Conservation (phyloP, 169 alveolate species). For the Babesia divergens region DNA sequence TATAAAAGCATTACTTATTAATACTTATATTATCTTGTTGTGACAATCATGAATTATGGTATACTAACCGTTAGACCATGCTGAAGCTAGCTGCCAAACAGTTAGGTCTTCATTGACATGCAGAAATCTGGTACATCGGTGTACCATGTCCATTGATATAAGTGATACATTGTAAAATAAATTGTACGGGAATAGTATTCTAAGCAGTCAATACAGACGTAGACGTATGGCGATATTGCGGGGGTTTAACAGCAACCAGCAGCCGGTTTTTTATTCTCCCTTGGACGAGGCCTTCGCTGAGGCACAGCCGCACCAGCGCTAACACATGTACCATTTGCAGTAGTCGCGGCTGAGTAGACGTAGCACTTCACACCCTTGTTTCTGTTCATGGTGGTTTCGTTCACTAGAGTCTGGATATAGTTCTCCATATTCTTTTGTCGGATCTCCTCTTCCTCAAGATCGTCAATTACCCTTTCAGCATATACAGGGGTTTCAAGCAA, state of each 20-base stretch:
- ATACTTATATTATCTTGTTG: no score
- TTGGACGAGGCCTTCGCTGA: constrained; percentile 60
- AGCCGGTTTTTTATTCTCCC: constrained; percentile 5
- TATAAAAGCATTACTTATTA: no score
- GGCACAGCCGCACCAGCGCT: constrained; percentile 85
- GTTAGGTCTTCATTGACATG: no score
- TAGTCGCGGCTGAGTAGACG: constrained; percentile 79
- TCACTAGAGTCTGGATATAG: constrained; percentile 57
- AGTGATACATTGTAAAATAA: no score
- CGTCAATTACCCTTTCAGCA: constrained; percentile 22
- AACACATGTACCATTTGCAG: constrained; percentile 83
- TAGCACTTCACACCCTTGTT: constrained; percentile 76
- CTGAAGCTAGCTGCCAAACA: no score
- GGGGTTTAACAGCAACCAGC: constrained; percentile 47
- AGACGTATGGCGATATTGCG: no score
- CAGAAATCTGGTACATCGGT: no score
- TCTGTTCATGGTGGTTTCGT: constrained; percentile 57
- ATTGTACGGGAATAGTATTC: no score
- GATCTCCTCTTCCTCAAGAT: constrained; percentile 3
- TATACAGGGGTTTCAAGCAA: constrained; percentile 53
- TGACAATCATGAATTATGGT: no score
- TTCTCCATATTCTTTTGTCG: constrained; percentile 48
- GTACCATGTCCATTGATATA: no score
- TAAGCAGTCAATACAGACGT: no score
- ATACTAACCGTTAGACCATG: no score